These are phyloP conservation scores for Castanopsis chinensis DNA, from an alignment of 306 rosid species.

Conservation along the genomic window DNA sequence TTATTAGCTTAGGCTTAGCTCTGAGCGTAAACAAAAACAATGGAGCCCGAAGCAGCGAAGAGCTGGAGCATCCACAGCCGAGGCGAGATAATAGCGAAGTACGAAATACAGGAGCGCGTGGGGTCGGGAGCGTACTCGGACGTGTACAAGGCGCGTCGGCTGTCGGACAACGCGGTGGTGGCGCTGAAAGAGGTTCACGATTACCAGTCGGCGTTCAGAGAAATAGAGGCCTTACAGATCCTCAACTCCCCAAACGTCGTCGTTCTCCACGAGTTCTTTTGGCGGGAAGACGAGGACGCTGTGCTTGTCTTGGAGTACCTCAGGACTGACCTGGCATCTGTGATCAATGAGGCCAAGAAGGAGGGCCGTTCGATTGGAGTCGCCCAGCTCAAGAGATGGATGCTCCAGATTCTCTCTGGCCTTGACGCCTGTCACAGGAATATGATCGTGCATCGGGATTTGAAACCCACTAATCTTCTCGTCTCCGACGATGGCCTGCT, in stretches of 20 bases:
- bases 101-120: constrained; percentile 61
- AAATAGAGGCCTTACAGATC: constrained; percentile 70
- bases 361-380: constrained; percentile 31
- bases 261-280: constrained; percentile 77
- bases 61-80: constrained; percentile 94
- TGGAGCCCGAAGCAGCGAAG: constrained; percentile 57
- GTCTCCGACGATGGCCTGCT: constrained; percentile 77
- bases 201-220: constrained; percentile 72
- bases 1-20: too few relatives aligned
- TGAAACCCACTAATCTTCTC: constrained; percentile 78
- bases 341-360: constrained; percentile 58
- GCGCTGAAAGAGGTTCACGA: constrained; percentile 95
- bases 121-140: constrained; percentile 93
- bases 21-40: background rate
- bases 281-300: constrained; percentile 90
- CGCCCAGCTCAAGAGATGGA: constrained; percentile 78
- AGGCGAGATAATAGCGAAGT: constrained; percentile 62
- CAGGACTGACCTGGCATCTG: constrained; percentile 51
- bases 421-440: constrained; percentile 75
- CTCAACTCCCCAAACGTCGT: constrained; percentile 65
- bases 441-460: constrained; percentile 74
- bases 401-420: constrained; percentile 66
- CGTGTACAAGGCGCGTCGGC: constrained; percentile 70
- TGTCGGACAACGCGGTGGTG: constrained; percentile 57
- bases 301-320: constrained; percentile 82